These are phyloP conservation scores for Ramalina intermedia DNA, from an alignment of 495 filamentous ascomycete genomes.

Conservation along the genomic window DNA sequence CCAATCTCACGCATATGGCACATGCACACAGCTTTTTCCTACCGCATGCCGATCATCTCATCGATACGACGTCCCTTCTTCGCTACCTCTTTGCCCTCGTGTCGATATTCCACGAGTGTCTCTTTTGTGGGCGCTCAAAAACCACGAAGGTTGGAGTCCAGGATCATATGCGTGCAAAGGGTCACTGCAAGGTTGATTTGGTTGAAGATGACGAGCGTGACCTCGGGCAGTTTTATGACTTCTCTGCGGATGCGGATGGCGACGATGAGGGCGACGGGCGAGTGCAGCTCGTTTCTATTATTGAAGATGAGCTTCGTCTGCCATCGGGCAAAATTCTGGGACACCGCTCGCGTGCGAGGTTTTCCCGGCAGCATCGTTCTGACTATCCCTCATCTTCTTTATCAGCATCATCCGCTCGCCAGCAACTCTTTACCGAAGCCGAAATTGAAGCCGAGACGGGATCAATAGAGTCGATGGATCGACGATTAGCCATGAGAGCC, in stretches of 20 bases:
- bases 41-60: constrained; percentile 13
- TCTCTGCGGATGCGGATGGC: constrained; percentile 2
- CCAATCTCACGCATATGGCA: constrained; percentile 21
- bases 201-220: constrained; percentile 10
- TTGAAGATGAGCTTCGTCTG: constrained; percentile 13
- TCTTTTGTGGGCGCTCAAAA: constrained; percentile 18
- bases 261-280: constrained; percentile 3
- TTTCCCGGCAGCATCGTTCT: constrained; percentile 3
- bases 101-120: constrained; percentile 19
- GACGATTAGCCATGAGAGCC: constrained; percentile 11
- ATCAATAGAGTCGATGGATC: background rate
- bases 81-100: constrained; percentile 20
- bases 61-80: constrained; percentile 19
- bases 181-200: constrained; percentile 22
- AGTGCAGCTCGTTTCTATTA: background rate
- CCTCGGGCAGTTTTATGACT: constrained; percentile 19
- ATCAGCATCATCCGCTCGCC: background rate
- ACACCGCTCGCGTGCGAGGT: constrained; percentile 11
- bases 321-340: constrained; percentile 21
- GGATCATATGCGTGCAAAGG: constrained; percentile 22
- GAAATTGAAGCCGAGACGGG: too few relatives aligned
- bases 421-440: too few relatives aligned
- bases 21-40: constrained; percentile 21
- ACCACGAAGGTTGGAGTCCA: constrained; percentile 14
- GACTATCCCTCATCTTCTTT: background rate